A percentile compares a stretch with the other conserved stretches of the same genome.
phyloP scores from a whole-genome alignment of 805 yeast genomes.

The Candida montana region DNA sequence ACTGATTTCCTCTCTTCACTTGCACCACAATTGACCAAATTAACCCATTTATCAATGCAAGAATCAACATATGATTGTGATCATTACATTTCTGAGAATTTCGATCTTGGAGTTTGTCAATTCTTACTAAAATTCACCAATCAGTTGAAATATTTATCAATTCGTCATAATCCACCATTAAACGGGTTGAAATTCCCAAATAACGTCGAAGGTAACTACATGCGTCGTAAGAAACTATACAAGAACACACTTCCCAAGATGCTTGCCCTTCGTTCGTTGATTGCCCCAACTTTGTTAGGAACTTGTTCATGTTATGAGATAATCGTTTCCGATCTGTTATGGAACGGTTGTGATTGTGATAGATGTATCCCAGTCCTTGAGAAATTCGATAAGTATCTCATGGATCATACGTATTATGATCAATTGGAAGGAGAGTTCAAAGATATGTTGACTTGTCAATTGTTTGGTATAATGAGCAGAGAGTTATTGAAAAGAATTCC shows the following conservation, averaged over 20 bases:
- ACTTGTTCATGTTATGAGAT: slow-evolving; percentile 65
- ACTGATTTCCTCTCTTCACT: slow-evolving; percentile 34
- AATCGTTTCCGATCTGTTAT: slow-evolving; percentile 58
- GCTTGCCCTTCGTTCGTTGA: slow-evolving; percentile 36
- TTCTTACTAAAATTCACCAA: slow-evolving; percentile 32
- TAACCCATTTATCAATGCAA: slow-evolving; percentile 26
- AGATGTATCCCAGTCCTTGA: slow-evolving; percentile 46
- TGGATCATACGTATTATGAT: slow-evolving; percentile 60
- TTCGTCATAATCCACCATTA: slow-evolving; percentile 55
- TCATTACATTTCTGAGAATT: slow-evolving; percentile 47
- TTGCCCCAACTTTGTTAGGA: slow-evolving; percentile 56
- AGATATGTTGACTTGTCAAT: slow-evolving; percentile 56
- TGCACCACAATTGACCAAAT: slow-evolving; percentile 27
- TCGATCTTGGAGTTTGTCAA: slow-evolving; percentile 45
- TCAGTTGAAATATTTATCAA: slow-evolving; percentile 36
- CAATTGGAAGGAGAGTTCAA: slow-evolving; percentile 39
- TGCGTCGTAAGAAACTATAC: slow-evolving; percentile 51
- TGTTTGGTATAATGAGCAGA: slow-evolving; percentile 49
- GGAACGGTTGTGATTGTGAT: slow-evolving; percentile 73
- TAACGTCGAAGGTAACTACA: slow-evolving; percentile 71
- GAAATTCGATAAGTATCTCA: slow-evolving; percentile 52
- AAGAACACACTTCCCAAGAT: slow-evolving; percentile 43
- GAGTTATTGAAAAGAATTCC: slow-evolving; percentile 32
- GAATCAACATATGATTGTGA: slow-evolving; percentile 34
- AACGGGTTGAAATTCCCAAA: slow-evolving; percentile 49